A percentile compares a stretch with the other conserved stretches of the same genome.
Evolutionary conservation across 176 grass and related monocot genomes (phyloP).

Genomic region (Avena atlantica): DNA sequence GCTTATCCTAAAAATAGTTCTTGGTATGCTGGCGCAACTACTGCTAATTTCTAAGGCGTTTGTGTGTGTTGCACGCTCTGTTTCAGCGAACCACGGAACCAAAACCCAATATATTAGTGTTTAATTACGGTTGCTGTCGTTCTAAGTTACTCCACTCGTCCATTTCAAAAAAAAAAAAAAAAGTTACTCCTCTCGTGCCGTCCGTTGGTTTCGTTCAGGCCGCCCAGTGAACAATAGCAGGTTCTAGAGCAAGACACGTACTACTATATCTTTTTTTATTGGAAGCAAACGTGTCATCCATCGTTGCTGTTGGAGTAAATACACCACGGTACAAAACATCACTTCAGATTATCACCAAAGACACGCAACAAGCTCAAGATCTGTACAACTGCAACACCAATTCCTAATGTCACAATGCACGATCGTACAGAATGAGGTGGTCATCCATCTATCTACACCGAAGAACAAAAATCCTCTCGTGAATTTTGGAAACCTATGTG

Average conservation of each 20-base stretch:
- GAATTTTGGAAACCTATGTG: not conserved
- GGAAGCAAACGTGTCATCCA: not conserved
- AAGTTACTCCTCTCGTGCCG: not conserved
- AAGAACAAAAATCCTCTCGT: not conserved
- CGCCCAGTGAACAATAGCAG: not conserved
- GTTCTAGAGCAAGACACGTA: conserved; percentile 1
- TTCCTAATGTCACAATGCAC: not conserved
- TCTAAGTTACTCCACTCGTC: not conserved
- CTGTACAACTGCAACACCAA: conserved; percentile 17
- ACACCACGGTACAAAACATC: not conserved
- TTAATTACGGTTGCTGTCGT: not conserved
- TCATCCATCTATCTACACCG: not conserved
- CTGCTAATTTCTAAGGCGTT: conserved; percentile 6
- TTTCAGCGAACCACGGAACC: not conserved
- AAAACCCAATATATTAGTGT: not conserved
- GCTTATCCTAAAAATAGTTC: not conserved
- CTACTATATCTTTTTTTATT: not conserved
- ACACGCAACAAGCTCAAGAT: not conserved
- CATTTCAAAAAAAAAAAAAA: no score
- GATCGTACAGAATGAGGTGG: not conserved
- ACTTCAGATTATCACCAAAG: not conserved
- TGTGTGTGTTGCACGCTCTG: conserved; percentile 37
- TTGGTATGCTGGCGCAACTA: conserved; percentile 47
- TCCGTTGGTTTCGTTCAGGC: not conserved
- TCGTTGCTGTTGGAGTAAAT: not conserved